phyloP scores from a whole-genome alignment of 192 early-diverging fungal species.

The Coemansia erecta region DNA sequence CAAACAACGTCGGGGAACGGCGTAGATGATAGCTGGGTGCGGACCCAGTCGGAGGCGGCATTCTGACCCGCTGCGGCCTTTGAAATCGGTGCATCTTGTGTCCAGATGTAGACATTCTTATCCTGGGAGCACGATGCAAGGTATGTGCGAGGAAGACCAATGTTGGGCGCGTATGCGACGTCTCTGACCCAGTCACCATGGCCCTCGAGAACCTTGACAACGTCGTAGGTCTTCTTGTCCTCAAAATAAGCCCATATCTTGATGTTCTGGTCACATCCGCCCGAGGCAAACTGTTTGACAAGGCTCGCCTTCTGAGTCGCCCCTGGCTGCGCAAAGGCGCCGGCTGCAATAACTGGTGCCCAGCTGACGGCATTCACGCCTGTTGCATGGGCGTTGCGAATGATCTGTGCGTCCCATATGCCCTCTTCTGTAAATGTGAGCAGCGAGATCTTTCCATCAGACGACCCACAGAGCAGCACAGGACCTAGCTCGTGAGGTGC shows the following conservation, averaged over 20 bases:
- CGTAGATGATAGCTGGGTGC: constrained; percentile 66
- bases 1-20: constrained; percentile 96
- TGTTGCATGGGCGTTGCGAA: constrained; percentile 84
- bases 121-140: constrained; percentile 97
- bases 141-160: constrained; percentile 86
- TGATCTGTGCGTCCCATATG: constrained; percentile 72
- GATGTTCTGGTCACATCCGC: constrained; percentile 93
- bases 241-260: constrained; percentile 86
- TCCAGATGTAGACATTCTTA: constrained; percentile 95
- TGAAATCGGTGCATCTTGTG: constrained; percentile 65
- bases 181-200: constrained; percentile 99
- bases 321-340: constrained; percentile 49
- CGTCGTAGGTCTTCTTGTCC: constrained; percentile 76
- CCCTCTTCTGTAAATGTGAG: constrained; percentile 92
- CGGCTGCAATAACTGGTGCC: constrained; percentile 82
- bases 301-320: constrained; percentile 43
- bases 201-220: constrained; percentile 77
- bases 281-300: constrained; percentile 82
- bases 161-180: constrained; percentile 93
- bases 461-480: constrained; percentile 86
- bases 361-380: constrained; percentile 93
- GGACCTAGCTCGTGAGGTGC: constrained; percentile 96
- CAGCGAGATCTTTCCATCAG: constrained; percentile 91
- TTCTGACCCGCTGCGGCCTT: constrained; percentile 10
- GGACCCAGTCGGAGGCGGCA: constrained; percentile 64